A percentile compares a stretch with the other conserved stretches of the same genome.
phyloP scores from a whole-genome alignment of 805 yeast genomes.

The Torulaspora delbrueckii region DNA sequence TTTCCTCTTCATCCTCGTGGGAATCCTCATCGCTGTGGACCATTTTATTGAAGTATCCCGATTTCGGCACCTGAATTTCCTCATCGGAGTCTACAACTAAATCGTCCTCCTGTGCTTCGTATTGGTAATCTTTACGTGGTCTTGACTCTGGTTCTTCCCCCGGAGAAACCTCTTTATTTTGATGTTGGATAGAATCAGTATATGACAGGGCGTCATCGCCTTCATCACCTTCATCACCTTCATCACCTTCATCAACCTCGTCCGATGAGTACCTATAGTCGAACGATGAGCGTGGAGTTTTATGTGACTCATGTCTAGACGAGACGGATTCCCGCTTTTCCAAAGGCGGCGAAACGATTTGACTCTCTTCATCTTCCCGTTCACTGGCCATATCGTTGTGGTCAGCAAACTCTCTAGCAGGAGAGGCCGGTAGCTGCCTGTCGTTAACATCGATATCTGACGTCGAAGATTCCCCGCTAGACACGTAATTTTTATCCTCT shows the following conservation, averaged over 20 bases:
- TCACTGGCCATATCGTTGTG: not conserved
- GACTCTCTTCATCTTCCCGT: not conserved
- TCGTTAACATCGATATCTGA: not conserved
- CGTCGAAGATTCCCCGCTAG: not conserved
- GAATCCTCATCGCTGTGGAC: constrained; percentile 10
- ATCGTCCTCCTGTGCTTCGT: constrained; percentile 14
- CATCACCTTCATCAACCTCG: constrained; percentile 13
- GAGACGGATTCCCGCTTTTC: not conserved
- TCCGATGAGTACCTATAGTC: constrained; percentile 8
- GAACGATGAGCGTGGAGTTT: not conserved
- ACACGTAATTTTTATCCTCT: constrained; percentile 5
- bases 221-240: constrained; percentile 16
- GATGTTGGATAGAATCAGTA: constrained; percentile 22
- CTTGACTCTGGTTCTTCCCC: not conserved
- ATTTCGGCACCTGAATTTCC: constrained; percentile 19
- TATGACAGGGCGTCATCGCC: constrained; percentile 23
- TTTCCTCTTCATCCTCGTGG: constrained; percentile 1
- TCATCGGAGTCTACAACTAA: constrained; percentile 13
- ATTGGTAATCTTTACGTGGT: constrained; percentile 12
- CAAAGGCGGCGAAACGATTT: not conserved
- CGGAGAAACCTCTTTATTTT: constrained; percentile 10
- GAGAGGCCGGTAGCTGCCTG: not conserved
- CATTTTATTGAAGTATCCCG: constrained; percentile 29
- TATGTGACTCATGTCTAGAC: not conserved
- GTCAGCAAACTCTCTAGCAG: not conserved